A percentile compares a stretch with the other conserved stretches of the same genome.
Evolutionary conservation across 345 rosid genomes (phyloP).

Genomic region (Anacardium occidentale): DNA sequence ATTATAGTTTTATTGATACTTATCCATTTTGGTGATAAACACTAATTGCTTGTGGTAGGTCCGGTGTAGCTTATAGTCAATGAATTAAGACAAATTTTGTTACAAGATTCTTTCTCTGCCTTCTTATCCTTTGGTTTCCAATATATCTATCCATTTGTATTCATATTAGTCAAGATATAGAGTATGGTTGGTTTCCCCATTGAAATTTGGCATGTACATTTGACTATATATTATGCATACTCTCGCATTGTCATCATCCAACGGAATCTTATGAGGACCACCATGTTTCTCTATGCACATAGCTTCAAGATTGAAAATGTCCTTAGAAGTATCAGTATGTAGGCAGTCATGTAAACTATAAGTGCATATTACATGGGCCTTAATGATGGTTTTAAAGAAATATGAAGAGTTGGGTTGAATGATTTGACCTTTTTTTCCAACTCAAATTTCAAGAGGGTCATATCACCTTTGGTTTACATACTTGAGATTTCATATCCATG

Average conservation of each 20-base stretch:
- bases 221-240: neutral
- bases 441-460: neutral
- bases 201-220: neutral
- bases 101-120: neutral
- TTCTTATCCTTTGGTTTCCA: neutral
- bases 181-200: neutral
- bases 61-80: neutral
- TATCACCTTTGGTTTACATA: neutral
- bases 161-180: neutral
- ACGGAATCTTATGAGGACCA: neutral
- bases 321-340: neutral
- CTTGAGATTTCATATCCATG: neutral
- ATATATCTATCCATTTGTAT: neutral
- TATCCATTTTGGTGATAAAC: neutral
- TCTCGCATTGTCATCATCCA: neutral
- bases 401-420: neutral
- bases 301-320: neutral
- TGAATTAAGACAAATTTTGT: conserved; percentile 1
- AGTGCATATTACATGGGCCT: neutral
- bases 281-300: neutral
- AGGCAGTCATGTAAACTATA: neutral
- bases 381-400: neutral
- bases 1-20: neutral
- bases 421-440: neutral
- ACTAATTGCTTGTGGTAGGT: neutral